Evolutionary conservation across 176 grass and related monocot species (phyloP).

Genomic region (Oryza longistaminata): DNA sequence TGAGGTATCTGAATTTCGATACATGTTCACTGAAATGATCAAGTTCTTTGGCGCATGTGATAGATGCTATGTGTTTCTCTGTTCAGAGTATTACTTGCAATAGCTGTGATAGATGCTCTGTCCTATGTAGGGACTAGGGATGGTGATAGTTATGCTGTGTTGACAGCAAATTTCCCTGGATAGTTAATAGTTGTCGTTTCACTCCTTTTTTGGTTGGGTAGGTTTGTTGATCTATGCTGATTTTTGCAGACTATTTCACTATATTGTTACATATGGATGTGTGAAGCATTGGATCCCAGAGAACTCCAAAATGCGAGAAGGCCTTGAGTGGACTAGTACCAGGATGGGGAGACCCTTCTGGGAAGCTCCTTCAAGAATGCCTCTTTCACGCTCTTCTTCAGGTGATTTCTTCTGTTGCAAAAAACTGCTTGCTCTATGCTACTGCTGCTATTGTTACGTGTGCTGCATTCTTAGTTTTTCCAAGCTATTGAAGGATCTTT

Average conservation of each 20-base stretch:
- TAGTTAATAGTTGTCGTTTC: not conserved
- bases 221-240: slow-evolving; percentile 4
- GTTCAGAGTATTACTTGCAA: not conserved
- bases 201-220: not conserved
- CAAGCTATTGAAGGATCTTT: not conserved
- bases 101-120: not conserved
- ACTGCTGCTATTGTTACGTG: not conserved
- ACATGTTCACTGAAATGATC: not conserved
- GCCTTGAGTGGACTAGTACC: slow-evolving; percentile 94
- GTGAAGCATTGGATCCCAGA: slow-evolving; percentile 99
- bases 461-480: slow-evolving; percentile 2
- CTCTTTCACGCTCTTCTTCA: slow-evolving; percentile 57
- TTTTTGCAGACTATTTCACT: slow-evolving; percentile 48
- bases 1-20: slow-evolving; percentile 45
- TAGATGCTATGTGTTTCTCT: not conserved
- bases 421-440: not conserved
- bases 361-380: slow-evolving; percentile 94
- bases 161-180: not conserved
- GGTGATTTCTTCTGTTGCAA: slow-evolving; percentile 40
- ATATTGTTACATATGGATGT: slow-evolving; percentile 38
- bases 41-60: not conserved
- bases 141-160: not conserved
- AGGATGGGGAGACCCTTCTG: slow-evolving; percentile 96
- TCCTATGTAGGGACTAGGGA: not conserved
- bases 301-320: slow-evolving; percentile 95